These are phyloP conservation scores for Biscutella auriculata DNA, from an alignment of 441 rosid genomes.

Conservation along the genomic window DNA sequence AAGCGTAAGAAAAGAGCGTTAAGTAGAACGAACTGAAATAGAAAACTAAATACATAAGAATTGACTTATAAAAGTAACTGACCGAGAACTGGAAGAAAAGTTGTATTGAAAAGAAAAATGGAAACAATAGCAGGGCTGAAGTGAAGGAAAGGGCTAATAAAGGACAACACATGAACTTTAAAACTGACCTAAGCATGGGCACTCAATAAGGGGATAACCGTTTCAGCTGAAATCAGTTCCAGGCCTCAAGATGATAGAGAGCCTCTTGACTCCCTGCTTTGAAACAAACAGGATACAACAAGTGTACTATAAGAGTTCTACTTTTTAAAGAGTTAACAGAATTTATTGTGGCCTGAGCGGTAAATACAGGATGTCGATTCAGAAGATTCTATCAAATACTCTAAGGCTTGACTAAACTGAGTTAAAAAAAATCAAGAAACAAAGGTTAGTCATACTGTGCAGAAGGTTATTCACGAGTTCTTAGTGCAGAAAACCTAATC, in stretches of 20 bases:
- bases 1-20: neutral
- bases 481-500: neutral
- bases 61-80: slow-evolving; percentile 13
- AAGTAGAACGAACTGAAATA: slow-evolving; percentile 1
- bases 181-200: slow-evolving; percentile 89
- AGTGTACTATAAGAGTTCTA: slow-evolving; percentile 58
- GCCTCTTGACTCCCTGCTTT: slow-evolving; percentile 88
- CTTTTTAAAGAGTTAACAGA: slow-evolving; percentile 28
- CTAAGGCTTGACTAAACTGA: slow-evolving; percentile 31
- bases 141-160: slow-evolving; percentile 48
- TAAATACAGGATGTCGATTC: slow-evolving; percentile 41
- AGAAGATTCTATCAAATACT: slow-evolving; percentile 37
- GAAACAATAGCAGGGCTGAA: slow-evolving; percentile 42
- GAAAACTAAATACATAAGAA: slow-evolving; percentile 7
- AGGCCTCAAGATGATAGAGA: slow-evolving; percentile 84
- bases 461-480: neutral
- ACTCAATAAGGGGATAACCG: slow-evolving; percentile 61
- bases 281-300: slow-evolving; percentile 79
- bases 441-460: neutral
- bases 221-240: slow-evolving; percentile 89
- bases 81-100: slow-evolving; percentile 19
- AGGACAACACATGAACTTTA: slow-evolving; percentile 49
- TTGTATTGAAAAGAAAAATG: slow-evolving; percentile 29
- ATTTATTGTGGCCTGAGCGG: slow-evolving; percentile 39
- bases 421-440: slow-evolving; percentile 7